Evolutionary conservation across 257 asterid species (phyloP).

Genomic region (Mitragyna speciosa): DNA sequence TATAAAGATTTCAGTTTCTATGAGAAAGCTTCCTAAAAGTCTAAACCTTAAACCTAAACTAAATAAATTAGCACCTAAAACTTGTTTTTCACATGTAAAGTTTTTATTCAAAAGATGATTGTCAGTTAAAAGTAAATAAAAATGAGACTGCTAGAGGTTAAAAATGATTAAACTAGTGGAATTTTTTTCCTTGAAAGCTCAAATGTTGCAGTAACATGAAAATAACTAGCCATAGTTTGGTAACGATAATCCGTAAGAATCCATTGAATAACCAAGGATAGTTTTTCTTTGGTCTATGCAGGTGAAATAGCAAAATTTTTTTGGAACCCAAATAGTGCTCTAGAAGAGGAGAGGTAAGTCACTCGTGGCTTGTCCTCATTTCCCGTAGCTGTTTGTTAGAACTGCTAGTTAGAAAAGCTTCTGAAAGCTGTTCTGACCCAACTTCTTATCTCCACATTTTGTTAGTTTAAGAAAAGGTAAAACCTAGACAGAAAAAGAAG

Average conservation of each 20-base stretch:
- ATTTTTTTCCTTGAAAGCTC: not conserved
- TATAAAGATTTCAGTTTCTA: not conserved
- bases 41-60: not conserved
- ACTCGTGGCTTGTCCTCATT: not conserved
- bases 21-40: not conserved
- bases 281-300: not conserved
- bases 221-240: not conserved
- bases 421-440: not conserved
- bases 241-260: not conserved
- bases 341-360: not conserved
- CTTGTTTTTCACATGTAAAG: not conserved
- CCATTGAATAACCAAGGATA: not conserved
- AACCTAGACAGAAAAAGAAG: not conserved
- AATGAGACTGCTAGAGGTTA: not conserved
- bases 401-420: not conserved
- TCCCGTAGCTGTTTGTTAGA: not conserved
- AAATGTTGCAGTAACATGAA: not conserved
- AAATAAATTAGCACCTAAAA: not conserved
- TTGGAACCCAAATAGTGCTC: not conserved
- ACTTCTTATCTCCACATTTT: not conserved
- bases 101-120: not conserved
- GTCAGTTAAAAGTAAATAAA: not conserved
- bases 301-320: not conserved
- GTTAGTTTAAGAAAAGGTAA: not conserved
- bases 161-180: not conserved